These are phyloP conservation scores for Eucalyptus lansdowneana DNA, from an alignment of 345 rosid genomes.

Conservation along the genomic window DNA sequence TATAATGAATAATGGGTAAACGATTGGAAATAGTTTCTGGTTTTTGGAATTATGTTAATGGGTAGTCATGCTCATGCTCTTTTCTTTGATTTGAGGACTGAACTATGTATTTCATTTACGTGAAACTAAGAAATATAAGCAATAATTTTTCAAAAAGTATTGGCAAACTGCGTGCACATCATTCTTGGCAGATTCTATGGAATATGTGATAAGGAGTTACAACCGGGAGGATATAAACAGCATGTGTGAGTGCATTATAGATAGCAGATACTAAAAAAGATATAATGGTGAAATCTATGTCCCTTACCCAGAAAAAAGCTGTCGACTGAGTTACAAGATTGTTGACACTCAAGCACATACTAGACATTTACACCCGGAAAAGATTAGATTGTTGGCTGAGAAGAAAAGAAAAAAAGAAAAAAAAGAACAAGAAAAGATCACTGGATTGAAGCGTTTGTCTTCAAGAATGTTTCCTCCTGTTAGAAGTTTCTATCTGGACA, in stretches of 20 bases:
- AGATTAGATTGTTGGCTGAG: background rate
- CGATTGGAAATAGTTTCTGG: background rate
- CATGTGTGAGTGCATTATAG: background rate
- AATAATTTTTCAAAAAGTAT: background rate
- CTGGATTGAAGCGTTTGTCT: background rate
- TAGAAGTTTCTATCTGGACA: background rate
- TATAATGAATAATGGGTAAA: background rate
- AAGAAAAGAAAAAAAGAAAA: background rate
- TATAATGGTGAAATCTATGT: background rate
- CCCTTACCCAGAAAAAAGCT: background rate
- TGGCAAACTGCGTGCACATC: background rate
- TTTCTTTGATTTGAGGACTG: background rate
- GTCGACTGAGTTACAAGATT: background rate
- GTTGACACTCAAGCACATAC: background rate
- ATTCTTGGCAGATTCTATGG: background rate
- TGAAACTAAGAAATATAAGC: background rate
- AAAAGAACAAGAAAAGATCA: background rate
- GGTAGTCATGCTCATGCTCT: background rate
- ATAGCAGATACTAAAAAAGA: background rate
- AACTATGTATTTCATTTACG: background rate
- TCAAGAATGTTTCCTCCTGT: background rate
- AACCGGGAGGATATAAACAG: background rate
- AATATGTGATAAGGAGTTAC: background rate
- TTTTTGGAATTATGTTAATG: background rate
- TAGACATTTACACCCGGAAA: background rate